Conservation (phyloP, 306 rosid species). For the Corylus avellana region DNA sequence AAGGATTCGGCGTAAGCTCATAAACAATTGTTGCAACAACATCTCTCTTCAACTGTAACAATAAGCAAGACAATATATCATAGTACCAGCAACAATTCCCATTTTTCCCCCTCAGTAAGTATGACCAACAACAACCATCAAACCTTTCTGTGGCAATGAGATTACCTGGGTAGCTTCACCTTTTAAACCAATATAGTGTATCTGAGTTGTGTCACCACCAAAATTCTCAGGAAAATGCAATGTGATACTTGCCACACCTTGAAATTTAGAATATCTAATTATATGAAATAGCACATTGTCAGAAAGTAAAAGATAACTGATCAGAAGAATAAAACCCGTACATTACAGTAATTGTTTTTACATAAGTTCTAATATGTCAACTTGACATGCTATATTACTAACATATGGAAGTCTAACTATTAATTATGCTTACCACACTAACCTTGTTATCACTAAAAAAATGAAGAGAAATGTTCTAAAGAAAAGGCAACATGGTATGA, state of each 20-base stretch:
- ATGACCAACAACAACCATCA: conserved; percentile 1
- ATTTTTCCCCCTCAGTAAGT: neutral
- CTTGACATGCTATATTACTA: conserved; percentile 9
- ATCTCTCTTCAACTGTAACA: conserved; percentile 80
- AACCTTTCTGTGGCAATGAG: conserved; percentile 16
- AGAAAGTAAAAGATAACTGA: conserved; percentile 10
- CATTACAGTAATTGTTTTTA: neutral
- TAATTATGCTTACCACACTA: neutral
- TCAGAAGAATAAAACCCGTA: conserved; percentile 18
- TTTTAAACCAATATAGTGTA: conserved; percentile 92
- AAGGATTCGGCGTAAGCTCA: conserved; percentile 93
- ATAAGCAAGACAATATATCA: conserved; percentile 20
- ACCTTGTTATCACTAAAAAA: neutral
- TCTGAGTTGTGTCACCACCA: conserved; percentile 80
- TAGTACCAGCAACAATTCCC: neutral
- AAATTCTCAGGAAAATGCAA: conserved; percentile 90
- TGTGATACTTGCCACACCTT: conserved; percentile 86
- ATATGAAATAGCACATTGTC: conserved; percentile 19
- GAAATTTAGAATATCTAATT: conserved; percentile 86
- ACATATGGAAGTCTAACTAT: neutral
- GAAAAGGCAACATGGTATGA: conserved; percentile 1
- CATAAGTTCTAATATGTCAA: neutral
- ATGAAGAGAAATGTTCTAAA: neutral
- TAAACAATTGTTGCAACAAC: conserved; percentile 87
- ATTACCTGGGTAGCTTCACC: conserved; percentile 98